phyloP scores from a whole-genome alignment of 148 eudicot species.

The Amaranthus hypochondriacus region DNA sequence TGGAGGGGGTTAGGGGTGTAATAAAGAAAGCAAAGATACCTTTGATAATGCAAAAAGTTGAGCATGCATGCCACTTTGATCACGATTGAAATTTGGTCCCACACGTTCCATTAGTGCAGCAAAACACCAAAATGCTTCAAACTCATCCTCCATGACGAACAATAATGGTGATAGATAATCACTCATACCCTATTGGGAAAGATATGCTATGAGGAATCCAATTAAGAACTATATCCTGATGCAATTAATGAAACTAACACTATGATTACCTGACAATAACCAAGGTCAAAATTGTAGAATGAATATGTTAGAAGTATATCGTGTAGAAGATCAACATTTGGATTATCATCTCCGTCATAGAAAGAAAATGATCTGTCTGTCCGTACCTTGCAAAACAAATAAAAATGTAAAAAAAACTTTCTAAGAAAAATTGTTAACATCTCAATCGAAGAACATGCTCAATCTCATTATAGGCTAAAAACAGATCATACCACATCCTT shows the following conservation, averaged over 20 bases:
- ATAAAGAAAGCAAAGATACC: slow-evolving; percentile 36
- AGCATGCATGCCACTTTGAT: slow-evolving; percentile 96
- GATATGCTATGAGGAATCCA: background rate
- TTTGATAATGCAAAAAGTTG: slow-evolving; percentile 94
- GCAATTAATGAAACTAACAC: background rate
- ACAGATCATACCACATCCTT: slow-evolving; percentile 84
- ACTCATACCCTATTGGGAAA: slow-evolving; percentile 77
- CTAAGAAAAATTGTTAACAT: background rate
- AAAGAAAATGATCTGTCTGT: slow-evolving; percentile 82
- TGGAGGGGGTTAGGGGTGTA: background rate
- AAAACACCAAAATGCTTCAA: slow-evolving; percentile 96
- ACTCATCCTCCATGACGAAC: slow-evolving; percentile 77
- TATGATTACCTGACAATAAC: slow-evolving; percentile 89
- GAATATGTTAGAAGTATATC: slow-evolving; percentile 93
- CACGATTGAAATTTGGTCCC: slow-evolving; percentile 96
- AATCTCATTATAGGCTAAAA: background rate
- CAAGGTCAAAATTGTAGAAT: slow-evolving; percentile 98
- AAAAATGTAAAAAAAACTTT: slow-evolving; percentile 7
- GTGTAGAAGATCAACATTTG: slow-evolving; percentile 59
- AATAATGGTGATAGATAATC: slow-evolving; percentile 85
- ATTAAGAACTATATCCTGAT: background rate
- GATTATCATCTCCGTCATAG: slow-evolving; percentile 95
- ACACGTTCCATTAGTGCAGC: slow-evolving; percentile 87
- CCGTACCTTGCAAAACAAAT: slow-evolving; percentile 55
- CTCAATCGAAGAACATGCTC: background rate